Conservation (phyloP, 2,329 filamentous ascomycete genomes). For the Ramularia endophylla region DNA sequence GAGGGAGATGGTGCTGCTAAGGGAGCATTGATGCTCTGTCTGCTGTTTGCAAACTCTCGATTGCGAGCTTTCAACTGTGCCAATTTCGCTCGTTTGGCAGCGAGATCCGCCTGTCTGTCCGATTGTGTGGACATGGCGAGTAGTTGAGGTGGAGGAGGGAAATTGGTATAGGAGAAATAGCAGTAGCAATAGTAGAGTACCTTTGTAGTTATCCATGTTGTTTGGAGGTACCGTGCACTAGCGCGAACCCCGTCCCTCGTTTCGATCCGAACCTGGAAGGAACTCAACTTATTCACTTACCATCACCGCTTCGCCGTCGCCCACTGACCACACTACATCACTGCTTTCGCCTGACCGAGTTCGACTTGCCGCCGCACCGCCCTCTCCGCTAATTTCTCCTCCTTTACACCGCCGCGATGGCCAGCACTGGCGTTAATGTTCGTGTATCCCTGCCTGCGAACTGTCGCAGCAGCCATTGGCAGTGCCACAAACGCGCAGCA, state of each 20-base stretch:
- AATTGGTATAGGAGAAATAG: no score
- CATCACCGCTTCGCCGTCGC: background rate
- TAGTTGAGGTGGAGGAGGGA: background rate
- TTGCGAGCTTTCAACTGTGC: conserved; percentile 84
- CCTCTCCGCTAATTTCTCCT: conserved; percentile 7
- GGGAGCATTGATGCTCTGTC: conserved; percentile 57
- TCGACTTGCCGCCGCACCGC: background rate
- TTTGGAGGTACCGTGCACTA: no score
- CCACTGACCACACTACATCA: background rate
- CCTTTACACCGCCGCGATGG: conserved; percentile 27
- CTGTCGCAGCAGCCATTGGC: conserved; percentile 7
- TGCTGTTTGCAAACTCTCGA: conserved; percentile 66
- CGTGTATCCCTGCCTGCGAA: conserved; percentile 33
- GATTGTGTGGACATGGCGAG: conserved; percentile 38
- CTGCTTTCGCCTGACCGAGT: background rate
- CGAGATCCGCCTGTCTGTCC: conserved; percentile 88
- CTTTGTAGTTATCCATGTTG: no score
- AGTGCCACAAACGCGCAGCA: background rate
- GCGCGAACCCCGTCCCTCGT: no score
- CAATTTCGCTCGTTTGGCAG: conserved; percentile 94
- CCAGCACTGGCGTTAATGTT: conserved; percentile 50
- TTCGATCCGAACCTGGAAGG: no score
- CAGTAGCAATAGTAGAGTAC: no score
- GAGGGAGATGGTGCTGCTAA: no score
- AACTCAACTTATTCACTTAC: background rate